Evolutionary conservation across 257 asterid genomes (phyloP), one percentile per base, ranked within the genome.

Genomic region (Solanum okadae): DNA sequence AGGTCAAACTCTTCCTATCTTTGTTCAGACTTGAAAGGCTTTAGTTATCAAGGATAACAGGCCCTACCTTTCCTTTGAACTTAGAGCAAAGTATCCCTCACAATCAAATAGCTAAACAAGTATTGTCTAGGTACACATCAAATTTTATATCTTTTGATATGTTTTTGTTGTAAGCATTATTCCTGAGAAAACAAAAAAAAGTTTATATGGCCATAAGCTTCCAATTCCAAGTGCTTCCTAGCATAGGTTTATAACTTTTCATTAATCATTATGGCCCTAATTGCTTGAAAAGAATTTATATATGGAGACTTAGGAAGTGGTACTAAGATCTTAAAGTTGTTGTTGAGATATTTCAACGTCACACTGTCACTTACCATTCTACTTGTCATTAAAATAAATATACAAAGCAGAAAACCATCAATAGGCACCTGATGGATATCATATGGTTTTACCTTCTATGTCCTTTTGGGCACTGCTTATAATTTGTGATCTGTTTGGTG

Each of bases 111-210:
- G 42, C 42, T 31, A 71, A 29, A 31, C 40, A 71, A 33, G 78
- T 15, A 8, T 71, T 71, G 42, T 71, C 42, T 71, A 31, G 42
- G 34, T 71, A 71, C 13, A 16, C 78, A 31, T 71, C 42, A 35
- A 52, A 15, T 31, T 33, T 72, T 8, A 1, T 18, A 18, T 18
- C 3, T 70, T 10, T 72, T 72, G 22, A 29, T 34, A 79, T 27
- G 73, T 90, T 76, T 61, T 46, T 84, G 49, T 77, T 88, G 25
- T 71, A 71, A 70, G 89, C 90, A 89, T 23, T 71, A 8, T 79
- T 88, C 94, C 93, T 8, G 96, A 38, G 22, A 85, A 61, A 29
- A 92, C 75, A 4, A 33, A 72, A 72, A 72, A 33, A 16, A 31
- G 22, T 2, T 71, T 31, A 5, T 72, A 72, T 72, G 44, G 23